phyloP scores from a whole-genome alignment of 257 asterid genomes.

The Nicotiana obtusifolia region DNA sequence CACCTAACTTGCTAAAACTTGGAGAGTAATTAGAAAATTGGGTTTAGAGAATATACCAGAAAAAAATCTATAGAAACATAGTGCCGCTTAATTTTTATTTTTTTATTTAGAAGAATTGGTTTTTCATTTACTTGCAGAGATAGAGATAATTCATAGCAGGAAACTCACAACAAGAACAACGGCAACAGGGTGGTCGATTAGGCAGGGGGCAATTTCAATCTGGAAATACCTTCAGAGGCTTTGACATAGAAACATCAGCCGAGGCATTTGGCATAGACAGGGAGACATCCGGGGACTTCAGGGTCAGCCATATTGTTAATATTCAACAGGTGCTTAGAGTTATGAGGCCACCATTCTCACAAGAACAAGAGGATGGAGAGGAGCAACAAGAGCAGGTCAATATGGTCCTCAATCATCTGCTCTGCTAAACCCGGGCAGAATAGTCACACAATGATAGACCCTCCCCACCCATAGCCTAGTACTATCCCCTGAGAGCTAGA shows the following conservation, averaged over 20 bases:
- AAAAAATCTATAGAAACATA: no score
- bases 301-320: not conserved
- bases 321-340: conserved; percentile 26
- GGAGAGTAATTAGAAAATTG: not conserved
- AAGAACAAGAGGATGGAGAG: not conserved
- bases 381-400: not conserved
- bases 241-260: not conserved
- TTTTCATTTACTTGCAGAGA: no score
- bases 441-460: conserved; percentile 15
- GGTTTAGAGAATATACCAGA: no score
- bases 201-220: conserved; percentile 6
- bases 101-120: no score
- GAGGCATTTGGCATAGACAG: not conserved
- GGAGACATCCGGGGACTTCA: not conserved
- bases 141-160: conserved; percentile 28
- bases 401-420: conserved; percentile 35
- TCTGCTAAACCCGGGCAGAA: conserved; percentile 35
- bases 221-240: not conserved
- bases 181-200: conserved; percentile 8
- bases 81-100: not conserved
- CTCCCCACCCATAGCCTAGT: no score
- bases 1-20: conserved; percentile 21
- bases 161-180: conserved; percentile 21
- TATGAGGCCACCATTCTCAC: conserved; percentile 33
- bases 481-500: no score